These are phyloP conservation scores for Coemansia umbellata DNA, from an alignment of 192 early-diverging fungal genomes.

Conservation along the genomic window DNA sequence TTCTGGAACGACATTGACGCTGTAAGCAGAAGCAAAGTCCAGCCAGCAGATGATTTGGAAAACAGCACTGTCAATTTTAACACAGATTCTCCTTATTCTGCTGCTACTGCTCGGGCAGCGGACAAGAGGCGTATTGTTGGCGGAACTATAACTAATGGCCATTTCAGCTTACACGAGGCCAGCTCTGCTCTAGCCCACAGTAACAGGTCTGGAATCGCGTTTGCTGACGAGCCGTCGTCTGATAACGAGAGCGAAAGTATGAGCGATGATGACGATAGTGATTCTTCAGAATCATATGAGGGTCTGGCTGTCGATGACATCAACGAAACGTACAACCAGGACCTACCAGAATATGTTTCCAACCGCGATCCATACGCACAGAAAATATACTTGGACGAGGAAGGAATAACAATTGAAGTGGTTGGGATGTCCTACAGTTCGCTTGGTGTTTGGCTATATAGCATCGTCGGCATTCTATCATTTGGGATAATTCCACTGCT, in stretches of 20 bases:
- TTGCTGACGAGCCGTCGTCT: conserved; percentile 13
- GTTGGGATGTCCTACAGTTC: conserved; percentile 60
- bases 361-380: conserved; percentile 44
- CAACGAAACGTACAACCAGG: conserved; percentile 51
- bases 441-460: conserved; percentile 57
- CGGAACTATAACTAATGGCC: conserved; percentile 2
- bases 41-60: not conserved
- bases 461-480: conserved; percentile 61
- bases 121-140: conserved; percentile 4
- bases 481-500: conserved; percentile 70
- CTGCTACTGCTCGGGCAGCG: not conserved
- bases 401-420: conserved; percentile 56
- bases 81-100: too few relatives aligned
- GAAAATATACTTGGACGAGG: conserved; percentile 63
- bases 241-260: conserved; percentile 12
- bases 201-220: conserved; percentile 26
- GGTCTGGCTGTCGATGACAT: conserved; percentile 50
- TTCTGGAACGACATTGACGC: conserved; percentile 10
- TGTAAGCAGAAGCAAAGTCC: not conserved
- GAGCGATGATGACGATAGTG: conserved; percentile 18
- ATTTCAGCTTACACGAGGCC: conserved; percentile 8
- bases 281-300: conserved; percentile 45
- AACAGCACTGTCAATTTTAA: not conserved
- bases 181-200: conserved; percentile 9
- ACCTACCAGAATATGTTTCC: conserved; percentile 45